Conservation (phyloP, 148 eudicot genomes). For the Nepenthes gracilis region DNA sequence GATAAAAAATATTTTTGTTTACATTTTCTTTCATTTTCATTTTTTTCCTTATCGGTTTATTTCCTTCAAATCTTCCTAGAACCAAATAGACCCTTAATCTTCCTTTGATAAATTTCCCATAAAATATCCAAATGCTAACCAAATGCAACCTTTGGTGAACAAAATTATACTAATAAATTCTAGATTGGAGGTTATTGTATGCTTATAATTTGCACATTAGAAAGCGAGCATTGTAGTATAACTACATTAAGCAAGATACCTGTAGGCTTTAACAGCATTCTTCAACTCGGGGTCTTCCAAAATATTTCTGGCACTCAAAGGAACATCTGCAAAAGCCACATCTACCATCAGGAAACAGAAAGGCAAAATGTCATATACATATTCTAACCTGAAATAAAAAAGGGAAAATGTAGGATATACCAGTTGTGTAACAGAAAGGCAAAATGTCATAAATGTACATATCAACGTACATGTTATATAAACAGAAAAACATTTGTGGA, state of each 20-base stretch:
- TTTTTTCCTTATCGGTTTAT: too few species aligned
- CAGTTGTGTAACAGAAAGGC: too few species aligned
- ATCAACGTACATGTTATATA: too few species aligned
- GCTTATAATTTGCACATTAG: not conserved
- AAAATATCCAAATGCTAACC: too few species aligned
- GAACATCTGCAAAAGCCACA: conserved; percentile 49
- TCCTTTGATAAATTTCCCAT: too few species aligned
- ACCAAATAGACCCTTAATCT: too few species aligned
- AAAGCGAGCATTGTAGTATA: not conserved
- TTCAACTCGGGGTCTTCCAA: conserved; percentile 83
- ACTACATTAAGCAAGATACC: conserved; percentile 23
- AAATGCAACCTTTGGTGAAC: too few species aligned
- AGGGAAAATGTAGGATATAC: not conserved
- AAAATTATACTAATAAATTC: not conserved
- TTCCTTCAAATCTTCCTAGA: too few species aligned
- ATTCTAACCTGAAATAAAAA: not conserved
- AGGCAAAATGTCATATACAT: not conserved
- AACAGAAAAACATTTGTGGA: too few species aligned
- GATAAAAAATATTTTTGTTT: too few species aligned
- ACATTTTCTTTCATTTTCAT: too few species aligned
- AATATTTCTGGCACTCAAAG: conserved; percentile 76
- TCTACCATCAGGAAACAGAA: not conserved
- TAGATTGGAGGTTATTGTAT: not conserved
- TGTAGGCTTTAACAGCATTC: conserved; percentile 69
- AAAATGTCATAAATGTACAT: too few species aligned